A percentile compares a stretch with the other conserved stretches of the same genome.
These are phyloP conservation scores for Mycena citricolor DNA, from an alignment of 1,284 basidiomycete genomes.

Conservation along the genomic window DNA sequence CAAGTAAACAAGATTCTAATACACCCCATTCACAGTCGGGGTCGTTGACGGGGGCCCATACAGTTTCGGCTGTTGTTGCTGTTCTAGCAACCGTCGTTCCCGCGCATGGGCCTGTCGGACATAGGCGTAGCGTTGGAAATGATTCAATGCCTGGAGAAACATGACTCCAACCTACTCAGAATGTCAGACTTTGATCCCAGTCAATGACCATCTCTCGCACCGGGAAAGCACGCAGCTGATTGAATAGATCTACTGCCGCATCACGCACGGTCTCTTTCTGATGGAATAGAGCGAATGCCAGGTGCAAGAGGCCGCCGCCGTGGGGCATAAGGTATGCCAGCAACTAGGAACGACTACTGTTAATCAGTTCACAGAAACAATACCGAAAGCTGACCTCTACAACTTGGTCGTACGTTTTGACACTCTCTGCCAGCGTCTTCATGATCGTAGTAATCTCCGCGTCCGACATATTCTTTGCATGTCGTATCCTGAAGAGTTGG, in stretches of 20 bases:
- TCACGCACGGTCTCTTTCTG: constrained; percentile 75
- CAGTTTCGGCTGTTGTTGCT: constrained; percentile 38
- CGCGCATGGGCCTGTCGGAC: constrained; percentile 69
- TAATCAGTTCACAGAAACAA: background rate
- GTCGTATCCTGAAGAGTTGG: constrained; percentile 17
- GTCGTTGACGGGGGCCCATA: constrained; percentile 13
- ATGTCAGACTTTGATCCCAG: constrained; percentile 5
- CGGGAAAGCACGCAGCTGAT: constrained; percentile 72
- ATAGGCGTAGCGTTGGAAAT: constrained; percentile 89
- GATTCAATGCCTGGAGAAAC: constrained; percentile 83
- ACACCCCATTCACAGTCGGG: constrained; percentile 11
- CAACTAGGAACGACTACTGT: constrained; percentile 51
- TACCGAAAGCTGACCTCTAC: constrained; percentile 82
- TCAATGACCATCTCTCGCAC: constrained; percentile 46
- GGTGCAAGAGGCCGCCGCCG: constrained; percentile 78
- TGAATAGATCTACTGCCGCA: constrained; percentile 80
- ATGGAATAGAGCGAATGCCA: constrained; percentile 91
- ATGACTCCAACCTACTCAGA: constrained; percentile 74
- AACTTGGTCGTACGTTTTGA: constrained; percentile 83
- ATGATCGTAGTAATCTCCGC: constrained; percentile 74
- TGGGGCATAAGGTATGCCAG: constrained; percentile 78
- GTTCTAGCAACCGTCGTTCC: constrained; percentile 43
- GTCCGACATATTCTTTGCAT: constrained; percentile 35
- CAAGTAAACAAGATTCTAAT: background rate
- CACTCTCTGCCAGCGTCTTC: constrained; percentile 65